Base-by-base conservation (phyloP, 179 eudicot species). In the Sideroxylon spinosum region DNA sequence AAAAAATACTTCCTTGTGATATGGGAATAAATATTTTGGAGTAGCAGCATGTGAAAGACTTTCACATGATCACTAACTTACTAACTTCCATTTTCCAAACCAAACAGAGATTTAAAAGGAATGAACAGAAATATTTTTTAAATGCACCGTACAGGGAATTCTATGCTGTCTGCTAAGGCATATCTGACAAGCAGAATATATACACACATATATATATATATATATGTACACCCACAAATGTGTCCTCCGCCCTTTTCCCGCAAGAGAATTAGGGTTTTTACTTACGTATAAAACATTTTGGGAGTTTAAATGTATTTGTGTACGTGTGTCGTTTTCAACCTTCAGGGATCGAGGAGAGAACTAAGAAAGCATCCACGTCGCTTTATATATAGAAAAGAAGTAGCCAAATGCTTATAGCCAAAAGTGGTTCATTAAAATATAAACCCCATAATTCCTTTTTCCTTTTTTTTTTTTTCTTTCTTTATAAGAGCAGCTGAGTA, bases 341-440 rank as follows among this genome's bases (percentile, higher is more conserved):
- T 72, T 52, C 62, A 23, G 62, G 29, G 10, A 50, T 26, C 59
- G 44, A 50, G 29, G 62, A 72, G 46, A 72, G 62, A 72, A 62
- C 20, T 25, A 14, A 52, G 11, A 53, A 50, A 72, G 75, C 28
- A 72, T 72, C 75, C 29, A 72, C 55, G 75, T 72, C 75, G 62
- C 25, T 53, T 11, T 37, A 37, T 37, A 37, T 37, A 37, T 52
- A 53, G 37, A 53, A 53, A 72, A 62, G 28, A 72, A 52, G 62
- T 17, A 9, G 63, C 75, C 62, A 52, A 72, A 53, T 72, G 75
- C 61, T 71, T 72, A 72, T 20, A 52, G 75, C 20, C 63, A 72
- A 72, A 72, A 52, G n/a, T 25, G 68, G 25, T 64, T 64, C 44
- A 26, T 23, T 26, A 64, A 23, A 64, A 64, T 62, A 62, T 23